Base-by-base conservation (phyloP, 2,329 filamentous ascomycete species). In the Penicillium sp. region DNA sequence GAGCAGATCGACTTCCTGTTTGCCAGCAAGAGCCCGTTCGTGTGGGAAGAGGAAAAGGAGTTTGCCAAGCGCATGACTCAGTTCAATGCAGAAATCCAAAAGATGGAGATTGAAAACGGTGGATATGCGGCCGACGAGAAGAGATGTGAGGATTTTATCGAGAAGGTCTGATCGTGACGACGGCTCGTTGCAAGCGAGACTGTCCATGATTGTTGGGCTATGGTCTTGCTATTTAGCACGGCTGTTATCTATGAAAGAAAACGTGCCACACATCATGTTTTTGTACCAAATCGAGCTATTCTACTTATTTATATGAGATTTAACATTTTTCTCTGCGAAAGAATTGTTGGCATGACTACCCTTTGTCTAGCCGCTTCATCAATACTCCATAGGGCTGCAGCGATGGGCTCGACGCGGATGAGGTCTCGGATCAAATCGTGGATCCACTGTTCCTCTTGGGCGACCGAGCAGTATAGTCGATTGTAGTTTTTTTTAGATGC, bases 401-500 rank as follows among this genome's bases (percentile, higher is more conserved):
- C 68, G 16, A 81, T 70, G 4, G 68, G 68, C 35, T 80, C 76
- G 3, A 68, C 65, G 11, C 72, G 64, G 6, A 76, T 67, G 7
- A 80, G 60, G 19, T 74, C 69, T 26, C 64, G 57, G 2, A 79
- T 70, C 0, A 72, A 67, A 4, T 64, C 53, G 19, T 70, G 67
- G 1, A 81, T 69, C 77, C 77, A 80, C 1, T 68, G 61, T 28
- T 75, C 71, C 65, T 81, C 76, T 46, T 74, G 69, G 1, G 65
- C 87, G 78, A 74, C 85, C 78, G 59, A 86, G 79, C 75, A 67
- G 55, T 80, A 81, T 3, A 80, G 70, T 83, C 86, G 69, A 80
- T 84, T 68, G 83, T 82, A 80, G 83, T 22, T 86, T 73, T 79
- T 83, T 75, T 85, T 89, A 74, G 78, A 89, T 66, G 78, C 83